phyloP scores from a whole-genome alignment of 768 basidiomycete species.

The Kwoniella heveanensis region DNA sequence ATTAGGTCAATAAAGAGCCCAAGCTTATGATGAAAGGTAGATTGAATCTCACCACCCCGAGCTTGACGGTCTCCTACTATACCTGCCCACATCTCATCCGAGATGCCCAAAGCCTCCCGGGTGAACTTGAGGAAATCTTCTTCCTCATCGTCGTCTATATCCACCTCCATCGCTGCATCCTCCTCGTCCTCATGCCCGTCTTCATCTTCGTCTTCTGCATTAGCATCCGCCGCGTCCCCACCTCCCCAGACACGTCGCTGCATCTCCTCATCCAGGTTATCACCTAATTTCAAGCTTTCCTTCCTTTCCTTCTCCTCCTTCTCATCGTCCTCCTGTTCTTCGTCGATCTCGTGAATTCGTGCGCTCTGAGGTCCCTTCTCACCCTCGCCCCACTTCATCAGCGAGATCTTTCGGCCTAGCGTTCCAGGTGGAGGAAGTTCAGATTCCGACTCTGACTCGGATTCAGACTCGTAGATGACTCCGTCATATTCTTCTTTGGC shows the following conservation, averaged over 20 bases:
- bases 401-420: conserved; percentile 40
- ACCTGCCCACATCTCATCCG: conserved; percentile 82
- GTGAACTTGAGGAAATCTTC: conserved; percentile 96
- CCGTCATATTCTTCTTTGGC: conserved; percentile 86
- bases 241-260: conserved; percentile 30
- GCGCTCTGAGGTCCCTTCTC: conserved; percentile 21
- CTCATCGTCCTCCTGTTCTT: conserved; percentile 28
- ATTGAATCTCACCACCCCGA: conserved; percentile 68
- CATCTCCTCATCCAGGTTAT: conserved; percentile 44
- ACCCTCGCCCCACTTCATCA: conserved; percentile 43
- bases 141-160: conserved; percentile 86
- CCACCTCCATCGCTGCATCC: conserved; percentile 60
- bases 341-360: conserved; percentile 31
- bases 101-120: conserved; percentile 83
- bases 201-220: conserved; percentile 60
- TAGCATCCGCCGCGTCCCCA: conserved; percentile 31
- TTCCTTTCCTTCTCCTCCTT: conserved; percentile 12
- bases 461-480: conserved; percentile 70
- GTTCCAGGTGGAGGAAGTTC: conserved; percentile 36
- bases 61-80: conserved; percentile 76
- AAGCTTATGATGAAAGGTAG: too few species aligned
- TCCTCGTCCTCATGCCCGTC: conserved; percentile 68
- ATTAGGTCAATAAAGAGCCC: neutral
- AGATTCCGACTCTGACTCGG: conserved; percentile 65
- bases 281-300: conserved; percentile 15